Percentiles rank a stretch among this genome's conserved stretches.
Conservation (phyloP, 306 rosid genomes). For the Vigna radiata region DNA sequence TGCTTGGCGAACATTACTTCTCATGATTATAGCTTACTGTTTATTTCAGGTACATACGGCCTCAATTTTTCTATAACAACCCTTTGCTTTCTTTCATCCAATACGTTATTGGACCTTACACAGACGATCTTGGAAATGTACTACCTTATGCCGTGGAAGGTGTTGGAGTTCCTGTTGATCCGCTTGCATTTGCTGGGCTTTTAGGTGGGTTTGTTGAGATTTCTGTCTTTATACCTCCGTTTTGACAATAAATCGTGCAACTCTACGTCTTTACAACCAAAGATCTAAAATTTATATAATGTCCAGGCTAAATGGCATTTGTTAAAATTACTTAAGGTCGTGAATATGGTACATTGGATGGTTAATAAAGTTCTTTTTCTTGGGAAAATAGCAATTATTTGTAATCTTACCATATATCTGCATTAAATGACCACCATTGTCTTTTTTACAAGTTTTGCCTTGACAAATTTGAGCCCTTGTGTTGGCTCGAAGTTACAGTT, state of each 20-base stretch:
- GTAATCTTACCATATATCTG: neutral
- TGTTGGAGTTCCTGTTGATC: slow-evolving; percentile 97
- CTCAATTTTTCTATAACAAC: slow-evolving; percentile 89
- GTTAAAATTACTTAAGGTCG: neutral
- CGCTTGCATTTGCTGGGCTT: slow-evolving; percentile 96
- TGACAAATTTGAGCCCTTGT: slow-evolving; percentile 9
- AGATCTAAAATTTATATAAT: neutral
- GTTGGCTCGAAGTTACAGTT: slow-evolving; percentile 2
- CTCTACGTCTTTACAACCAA: neutral
- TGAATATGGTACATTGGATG: slow-evolving; percentile 5
- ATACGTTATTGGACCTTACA: slow-evolving; percentile 84
- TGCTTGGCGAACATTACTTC: neutral
- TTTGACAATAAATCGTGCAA: slow-evolving; percentile 11
- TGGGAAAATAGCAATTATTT: neutral
- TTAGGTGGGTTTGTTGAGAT: slow-evolving; percentile 57
- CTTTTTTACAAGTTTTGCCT: neutral
- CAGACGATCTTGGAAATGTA: slow-evolving; percentile 96
- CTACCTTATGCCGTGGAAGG: slow-evolving; percentile 96
- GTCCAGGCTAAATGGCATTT: neutral
- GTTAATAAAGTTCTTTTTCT: neutral
- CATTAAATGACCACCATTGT: neutral
- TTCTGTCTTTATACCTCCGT: neutral
- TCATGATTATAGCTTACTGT: neutral
- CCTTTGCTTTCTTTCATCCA: slow-evolving; percentile 89
- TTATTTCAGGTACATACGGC: slow-evolving; percentile 85